phyloP scores from a whole-genome alignment of 2,329 filamentous ascomycete species.

The Macrophomina phaseolina region DNA sequence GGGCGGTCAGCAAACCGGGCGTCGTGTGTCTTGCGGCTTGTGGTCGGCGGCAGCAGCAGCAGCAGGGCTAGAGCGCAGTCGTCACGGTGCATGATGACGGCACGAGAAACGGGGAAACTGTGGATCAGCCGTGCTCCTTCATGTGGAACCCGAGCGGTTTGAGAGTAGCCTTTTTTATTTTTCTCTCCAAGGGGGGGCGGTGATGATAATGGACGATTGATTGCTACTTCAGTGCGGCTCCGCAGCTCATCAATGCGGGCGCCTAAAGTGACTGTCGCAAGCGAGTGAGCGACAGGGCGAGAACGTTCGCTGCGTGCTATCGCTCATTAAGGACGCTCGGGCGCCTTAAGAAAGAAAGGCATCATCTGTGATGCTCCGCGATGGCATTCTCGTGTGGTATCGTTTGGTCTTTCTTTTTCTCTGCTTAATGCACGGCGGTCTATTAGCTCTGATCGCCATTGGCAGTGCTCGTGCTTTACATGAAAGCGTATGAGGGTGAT shows the following conservation, averaged over 20 bases:
- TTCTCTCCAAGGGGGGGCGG: no score
- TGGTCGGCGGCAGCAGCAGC: background rate
- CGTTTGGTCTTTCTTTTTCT: background rate
- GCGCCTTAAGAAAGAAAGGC: background rate
- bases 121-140: background rate
- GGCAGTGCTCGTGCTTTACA: conserved; percentile 1
- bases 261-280: background rate
- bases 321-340: background rate
- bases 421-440: background rate
- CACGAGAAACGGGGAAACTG: background rate
- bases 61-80: background rate
- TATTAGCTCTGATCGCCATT: background rate
- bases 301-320: background rate
- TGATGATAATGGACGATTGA: background rate
- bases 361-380: background rate
- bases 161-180: background rate
- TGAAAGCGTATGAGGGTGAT: background rate
- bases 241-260: background rate
- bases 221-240: background rate
- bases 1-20: background rate
- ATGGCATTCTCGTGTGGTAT: background rate
- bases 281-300: background rate
- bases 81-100: background rate
- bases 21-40: background rate
- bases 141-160: background rate